phyloP scores from a whole-genome alignment of 2,329 filamentous ascomycete genomes.

The Sporothrix variecibatus region DNA sequence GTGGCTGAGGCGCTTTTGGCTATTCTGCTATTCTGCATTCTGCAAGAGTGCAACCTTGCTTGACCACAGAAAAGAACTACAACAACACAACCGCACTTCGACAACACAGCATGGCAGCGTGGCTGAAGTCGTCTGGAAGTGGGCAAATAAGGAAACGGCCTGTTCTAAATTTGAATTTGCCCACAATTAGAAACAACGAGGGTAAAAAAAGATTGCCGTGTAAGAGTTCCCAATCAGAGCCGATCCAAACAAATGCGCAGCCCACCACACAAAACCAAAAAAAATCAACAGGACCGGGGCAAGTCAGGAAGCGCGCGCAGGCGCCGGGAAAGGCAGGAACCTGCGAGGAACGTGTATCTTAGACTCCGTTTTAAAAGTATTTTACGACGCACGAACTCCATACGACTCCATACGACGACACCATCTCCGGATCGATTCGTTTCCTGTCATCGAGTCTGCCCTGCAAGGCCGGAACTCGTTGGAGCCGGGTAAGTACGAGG shows the following conservation, averaged over 20 bases:
- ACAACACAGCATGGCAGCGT: not conserved
- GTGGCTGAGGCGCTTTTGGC: conserved; percentile 12
- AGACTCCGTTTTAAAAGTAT: not conserved
- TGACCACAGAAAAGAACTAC: not conserved
- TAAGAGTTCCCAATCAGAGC: not conserved
- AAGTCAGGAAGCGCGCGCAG: not conserved
- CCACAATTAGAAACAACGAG: conserved; percentile 4
- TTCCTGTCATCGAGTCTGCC: conserved; percentile 14
- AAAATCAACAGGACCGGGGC: not conserved
- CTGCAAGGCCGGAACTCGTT: conserved; percentile 2
- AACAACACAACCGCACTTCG: not conserved
- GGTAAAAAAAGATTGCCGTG: not conserved
- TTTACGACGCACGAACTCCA: not conserved
- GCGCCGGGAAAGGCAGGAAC: not conserved
- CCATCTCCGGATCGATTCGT: conserved; percentile 1
- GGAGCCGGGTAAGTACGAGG: not conserved
- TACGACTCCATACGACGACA: not conserved
- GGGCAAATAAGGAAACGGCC: not conserved
- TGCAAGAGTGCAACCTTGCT: not conserved
- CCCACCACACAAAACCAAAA: not conserved
- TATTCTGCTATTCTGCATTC: not conserved
- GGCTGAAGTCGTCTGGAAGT: not conserved
- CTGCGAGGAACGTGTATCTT: not conserved
- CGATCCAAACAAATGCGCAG: conserved; percentile 7
- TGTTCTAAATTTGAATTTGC: conserved; percentile 22